These are phyloP conservation scores for Anisodus tanguticus DNA, from an alignment of 257 asterid genomes.

Conservation along the genomic window DNA sequence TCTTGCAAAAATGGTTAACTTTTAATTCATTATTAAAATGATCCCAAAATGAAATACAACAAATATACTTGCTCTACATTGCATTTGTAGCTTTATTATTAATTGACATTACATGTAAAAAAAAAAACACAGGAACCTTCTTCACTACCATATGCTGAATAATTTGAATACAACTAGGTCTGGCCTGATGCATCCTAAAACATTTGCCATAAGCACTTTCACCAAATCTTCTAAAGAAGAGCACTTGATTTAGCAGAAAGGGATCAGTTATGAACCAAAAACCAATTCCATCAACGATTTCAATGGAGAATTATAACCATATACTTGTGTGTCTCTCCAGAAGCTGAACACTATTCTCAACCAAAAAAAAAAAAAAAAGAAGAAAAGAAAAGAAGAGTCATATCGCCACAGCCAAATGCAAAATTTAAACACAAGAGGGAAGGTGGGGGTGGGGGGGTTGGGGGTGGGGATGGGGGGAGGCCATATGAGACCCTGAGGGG, in stretches of 20 bases:
- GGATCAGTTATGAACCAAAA: conserved; percentile 51
- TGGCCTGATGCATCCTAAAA: not conserved
- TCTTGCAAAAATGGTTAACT: too few species aligned
- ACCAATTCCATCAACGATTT: conserved; percentile 74
- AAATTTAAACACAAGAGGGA: not conserved
- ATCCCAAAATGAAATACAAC: conserved; percentile 1
- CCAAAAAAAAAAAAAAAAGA: not conserved
- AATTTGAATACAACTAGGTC: not conserved
- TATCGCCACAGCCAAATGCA: not conserved
- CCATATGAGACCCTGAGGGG: too few species aligned
- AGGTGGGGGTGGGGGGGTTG: too few species aligned
- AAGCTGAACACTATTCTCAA: conserved; percentile 59
- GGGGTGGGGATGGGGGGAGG: too few species aligned
- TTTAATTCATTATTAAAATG: too few species aligned
- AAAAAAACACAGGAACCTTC: not conserved
- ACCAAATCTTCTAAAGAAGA: not conserved
- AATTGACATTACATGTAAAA: not conserved
- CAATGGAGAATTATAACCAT: conserved; percentile 66
- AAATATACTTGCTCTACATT: not conserved
- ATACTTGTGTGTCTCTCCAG: conserved; percentile 79
- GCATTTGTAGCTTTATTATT: conserved; percentile 17
- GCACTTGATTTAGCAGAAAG: conserved; percentile 5
- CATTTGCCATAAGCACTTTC: conserved; percentile 20
- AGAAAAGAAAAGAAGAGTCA: not conserved
- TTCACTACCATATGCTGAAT: not conserved